phyloP scores from a whole-genome alignment of 2,329 filamentous ascomycete species.

The Botrytis cinerea region DNA sequence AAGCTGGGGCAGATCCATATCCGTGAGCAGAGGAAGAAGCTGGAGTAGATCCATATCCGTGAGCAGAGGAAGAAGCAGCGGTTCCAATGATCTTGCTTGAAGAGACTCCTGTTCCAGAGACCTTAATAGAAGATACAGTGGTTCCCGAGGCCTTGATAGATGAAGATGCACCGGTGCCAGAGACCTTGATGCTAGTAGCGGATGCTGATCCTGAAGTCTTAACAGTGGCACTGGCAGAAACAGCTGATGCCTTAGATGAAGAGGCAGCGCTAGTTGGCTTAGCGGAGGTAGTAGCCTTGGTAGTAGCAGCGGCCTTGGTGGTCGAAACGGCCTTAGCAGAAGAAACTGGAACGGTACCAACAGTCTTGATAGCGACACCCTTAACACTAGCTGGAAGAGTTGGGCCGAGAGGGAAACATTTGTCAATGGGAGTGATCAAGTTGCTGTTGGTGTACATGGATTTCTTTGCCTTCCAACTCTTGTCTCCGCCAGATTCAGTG shows the following conservation, averaged over 20 bases:
- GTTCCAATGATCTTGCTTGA: not conserved
- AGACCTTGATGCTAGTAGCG: not conserved
- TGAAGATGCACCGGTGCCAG: not conserved
- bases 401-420: slow-evolving; percentile 23
- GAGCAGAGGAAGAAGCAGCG: not conserved
- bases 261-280: not conserved
- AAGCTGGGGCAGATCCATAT: not conserved
- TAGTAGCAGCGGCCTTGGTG: not conserved
- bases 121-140: not conserved
- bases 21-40: slow-evolving; percentile 2
- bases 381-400: not conserved
- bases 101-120: not conserved
- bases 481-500: slow-evolving; percentile 14
- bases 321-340: not conserved
- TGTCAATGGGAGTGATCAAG: slow-evolving; percentile 19
- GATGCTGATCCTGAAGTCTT: not conserved
- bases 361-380: slow-evolving; percentile 18
- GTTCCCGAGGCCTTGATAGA: not conserved
- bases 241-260: slow-evolving; percentile 1
- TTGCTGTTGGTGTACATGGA: slow-evolving; percentile 2
- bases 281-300: not conserved
- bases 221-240: not conserved
- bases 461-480: slow-evolving; percentile 12
- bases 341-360: slow-evolving; percentile 19
- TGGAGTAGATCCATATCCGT: not conserved